Conservation (phyloP, 192 early-diverging fungal species). For the Entomortierella chlamydospora region DNA sequence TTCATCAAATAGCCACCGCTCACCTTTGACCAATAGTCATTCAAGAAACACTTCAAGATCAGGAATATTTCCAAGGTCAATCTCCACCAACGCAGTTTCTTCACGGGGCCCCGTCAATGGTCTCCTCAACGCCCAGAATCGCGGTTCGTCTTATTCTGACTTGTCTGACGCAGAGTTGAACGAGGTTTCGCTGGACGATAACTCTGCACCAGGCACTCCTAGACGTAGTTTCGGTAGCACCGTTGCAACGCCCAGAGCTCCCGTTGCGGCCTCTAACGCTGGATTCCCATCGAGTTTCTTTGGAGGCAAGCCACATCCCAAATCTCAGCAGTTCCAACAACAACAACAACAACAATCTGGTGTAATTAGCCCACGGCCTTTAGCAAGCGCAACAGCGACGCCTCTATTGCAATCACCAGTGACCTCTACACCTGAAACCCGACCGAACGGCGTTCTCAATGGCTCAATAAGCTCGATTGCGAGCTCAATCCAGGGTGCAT, state of each 20-base stretch:
- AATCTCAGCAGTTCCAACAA: constrained; percentile 38
- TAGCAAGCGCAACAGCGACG: background rate
- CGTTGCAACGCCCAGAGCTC: constrained; percentile 8
- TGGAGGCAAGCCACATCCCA: constrained; percentile 42
- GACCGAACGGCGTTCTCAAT: constrained; percentile 9
- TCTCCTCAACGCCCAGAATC: constrained; percentile 1
- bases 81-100: constrained; percentile 18
- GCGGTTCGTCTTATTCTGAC: constrained; percentile 26
- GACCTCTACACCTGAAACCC: constrained; percentile 8
- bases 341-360: constrained; percentile 20
- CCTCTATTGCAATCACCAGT: background rate
- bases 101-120: constrained; percentile 17
- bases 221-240: constrained; percentile 20
- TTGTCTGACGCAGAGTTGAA: constrained; percentile 37
- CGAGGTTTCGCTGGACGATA: constrained; percentile 43
- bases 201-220: constrained; percentile 4
- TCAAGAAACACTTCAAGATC: background rate
- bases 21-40: constrained; percentile 8
- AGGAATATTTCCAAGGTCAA: constrained; percentile 10
- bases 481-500: constrained; percentile 38
- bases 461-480: constrained; percentile 47
- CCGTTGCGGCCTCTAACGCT: constrained; percentile 18
- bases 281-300: constrained; percentile 54
- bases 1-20: constrained; percentile 4
- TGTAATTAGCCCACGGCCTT: constrained; percentile 3